Percentiles rank a stretch among this genome's conserved stretches.
These are phyloP conservation scores for Blastocystis sp. DNA, from an alignment of 352 stramenopile species.

Conservation along the genomic window DNA sequence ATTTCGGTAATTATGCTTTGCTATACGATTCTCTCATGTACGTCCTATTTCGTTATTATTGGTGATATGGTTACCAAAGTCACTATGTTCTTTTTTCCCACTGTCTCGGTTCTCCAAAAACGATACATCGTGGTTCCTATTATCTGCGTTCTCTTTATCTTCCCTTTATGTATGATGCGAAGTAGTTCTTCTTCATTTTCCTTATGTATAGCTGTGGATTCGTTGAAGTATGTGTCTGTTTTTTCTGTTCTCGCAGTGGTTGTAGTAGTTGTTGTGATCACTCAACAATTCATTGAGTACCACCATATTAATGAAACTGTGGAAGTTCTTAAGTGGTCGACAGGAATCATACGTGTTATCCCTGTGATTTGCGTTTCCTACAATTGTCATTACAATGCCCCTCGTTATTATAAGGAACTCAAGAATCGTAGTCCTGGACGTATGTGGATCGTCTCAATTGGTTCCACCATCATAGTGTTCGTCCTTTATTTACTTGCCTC, in stretches of 20 bases:
- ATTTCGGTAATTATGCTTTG: constrained; percentile 27
- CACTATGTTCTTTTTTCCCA: constrained; percentile 10
- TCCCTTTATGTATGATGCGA: constrained; percentile 43
- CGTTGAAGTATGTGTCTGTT: constrained; percentile 14
- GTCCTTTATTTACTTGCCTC: constrained; percentile 27
- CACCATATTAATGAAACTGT: constrained; percentile 49
- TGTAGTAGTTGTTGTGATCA: constrained; percentile 19
- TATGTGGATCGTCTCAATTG: neutral
- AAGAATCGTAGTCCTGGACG: constrained; percentile 20
- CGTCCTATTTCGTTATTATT: constrained; percentile 46
- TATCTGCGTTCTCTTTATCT: constrained; percentile 20
- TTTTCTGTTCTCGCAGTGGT: constrained; percentile 32
- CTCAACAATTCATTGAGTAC: constrained; percentile 32
- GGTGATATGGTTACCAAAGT: constrained; percentile 18
- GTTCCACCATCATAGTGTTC: constrained; percentile 45
- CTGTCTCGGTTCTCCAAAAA: neutral
- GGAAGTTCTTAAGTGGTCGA: neutral
- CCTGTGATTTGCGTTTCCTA: constrained; percentile 57
- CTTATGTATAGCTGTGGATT: neutral
- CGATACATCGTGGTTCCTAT: neutral
- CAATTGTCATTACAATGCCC: constrained; percentile 65
- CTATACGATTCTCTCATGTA: constrained; percentile 39
- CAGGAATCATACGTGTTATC: constrained; percentile 19
- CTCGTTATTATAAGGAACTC: constrained; percentile 63
- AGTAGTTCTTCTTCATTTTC: neutral